phyloP scores from a whole-genome alignment of 805 yeast species.

The Cyberlindnera saturnus region DNA sequence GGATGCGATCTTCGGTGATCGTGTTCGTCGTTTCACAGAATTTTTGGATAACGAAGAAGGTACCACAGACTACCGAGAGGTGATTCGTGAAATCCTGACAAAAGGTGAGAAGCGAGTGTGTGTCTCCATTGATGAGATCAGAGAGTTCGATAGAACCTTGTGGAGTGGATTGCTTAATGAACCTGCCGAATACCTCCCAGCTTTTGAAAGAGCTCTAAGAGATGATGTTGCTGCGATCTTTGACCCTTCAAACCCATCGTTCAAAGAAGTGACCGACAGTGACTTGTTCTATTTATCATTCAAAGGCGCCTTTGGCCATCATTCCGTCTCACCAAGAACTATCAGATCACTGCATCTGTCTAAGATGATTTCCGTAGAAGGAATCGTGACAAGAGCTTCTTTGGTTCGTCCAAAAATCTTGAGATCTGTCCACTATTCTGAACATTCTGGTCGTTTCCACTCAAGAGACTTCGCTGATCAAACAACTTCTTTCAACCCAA shows the following conservation, averaged over 20 bases:
- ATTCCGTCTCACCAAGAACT: conserved; percentile 82
- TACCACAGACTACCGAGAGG: conserved; percentile 57
- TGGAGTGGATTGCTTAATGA: conserved; percentile 70
- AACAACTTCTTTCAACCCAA: conserved; percentile 83
- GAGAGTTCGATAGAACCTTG: conserved; percentile 72
- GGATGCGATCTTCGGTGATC: conserved; percentile 61
- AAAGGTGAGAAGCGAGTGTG: conserved; percentile 60
- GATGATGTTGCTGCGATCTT: conserved; percentile 73
- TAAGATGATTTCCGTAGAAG: conserved; percentile 82
- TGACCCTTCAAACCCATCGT: conserved; percentile 52
- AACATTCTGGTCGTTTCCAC: conserved; percentile 74
- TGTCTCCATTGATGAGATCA: conserved; percentile 78
- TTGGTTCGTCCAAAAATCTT: conserved; percentile 88
- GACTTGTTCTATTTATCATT: conserved; percentile 72
- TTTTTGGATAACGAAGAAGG: conserved; percentile 61
- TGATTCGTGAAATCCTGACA: conserved; percentile 66
- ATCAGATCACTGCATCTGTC: conserved; percentile 73
- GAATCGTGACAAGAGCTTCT: conserved; percentile 91
- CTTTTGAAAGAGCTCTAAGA: conserved; percentile 79
- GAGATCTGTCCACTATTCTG: conserved; percentile 90
- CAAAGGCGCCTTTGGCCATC: conserved; percentile 87
- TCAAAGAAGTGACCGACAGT: conserved; percentile 47
- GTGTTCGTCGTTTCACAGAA: conserved; percentile 84
- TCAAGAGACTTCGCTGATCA: conserved; percentile 91
- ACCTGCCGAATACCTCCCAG: conserved; percentile 85